Evolutionary conservation across 73 alveolate genomes (phyloP), one percentile per base, ranked within the genome.

Genomic region (Tetrahymena malaccensis): DNA sequence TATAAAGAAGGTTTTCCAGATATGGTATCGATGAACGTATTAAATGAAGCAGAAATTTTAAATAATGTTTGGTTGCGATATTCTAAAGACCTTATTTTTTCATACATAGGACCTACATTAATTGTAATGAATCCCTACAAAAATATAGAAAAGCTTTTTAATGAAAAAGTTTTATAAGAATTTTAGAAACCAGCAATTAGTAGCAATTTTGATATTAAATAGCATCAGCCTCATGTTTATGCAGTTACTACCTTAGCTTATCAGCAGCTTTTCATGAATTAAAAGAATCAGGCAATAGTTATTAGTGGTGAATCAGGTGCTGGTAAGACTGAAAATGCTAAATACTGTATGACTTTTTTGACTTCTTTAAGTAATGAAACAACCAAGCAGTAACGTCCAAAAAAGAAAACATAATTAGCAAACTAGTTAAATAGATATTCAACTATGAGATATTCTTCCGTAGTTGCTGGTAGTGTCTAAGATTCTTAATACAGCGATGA

Each of bases 241-340:
- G 99, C 99, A 40, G 98, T 96, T 44, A 96, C 99, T 8, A 98
- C 99, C 94, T 97, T 96, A 58, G 99, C 99, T 55, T 97, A 96
- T 93, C 96, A 96, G 95, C 96, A 98, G 85, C 96, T 99, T 96
- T 95, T 97, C 85, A 98, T 97, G 94, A 98, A 96, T 94, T 84
- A 97, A 56, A 94, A 96, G 85, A 98, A 98, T 43, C 43, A 98
- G 85, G 99, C 99, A 37, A 98, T 99, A 85, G 99, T 99, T 93
- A 99, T 99, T 93, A 96, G 99, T 70, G 99, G 99, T 0, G 99
- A 99, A 96, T 97, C 99, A 31, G 99, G 99, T 35, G 99, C 99
- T 27, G 99, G 99, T 13, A 99, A 99, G 97, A 99, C 99, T 22
- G 99, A 99, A 95, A 98, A 99, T 94, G 99, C 99, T 10, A 99